Evolutionary conservation across 2,329 filamentous ascomycete genomes (phyloP), one percentile per base, ranked within the genome.

Genomic region (Curvularia sp.): DNA sequence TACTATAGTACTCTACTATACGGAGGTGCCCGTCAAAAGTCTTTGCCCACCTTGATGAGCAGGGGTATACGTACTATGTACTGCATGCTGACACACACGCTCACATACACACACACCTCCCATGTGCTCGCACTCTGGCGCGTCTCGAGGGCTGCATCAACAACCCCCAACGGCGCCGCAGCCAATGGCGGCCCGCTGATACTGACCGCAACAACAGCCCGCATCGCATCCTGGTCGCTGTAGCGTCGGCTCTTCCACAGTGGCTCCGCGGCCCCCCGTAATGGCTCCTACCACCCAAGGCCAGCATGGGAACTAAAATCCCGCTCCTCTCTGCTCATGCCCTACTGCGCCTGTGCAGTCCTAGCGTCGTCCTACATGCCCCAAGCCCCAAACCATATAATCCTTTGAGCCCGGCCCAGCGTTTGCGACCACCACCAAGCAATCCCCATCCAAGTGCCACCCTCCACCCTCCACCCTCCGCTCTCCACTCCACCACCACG

Each of bases 251-350:
- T 57, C 52, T 53, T 46, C 46, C 39, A 60, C 43, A 57, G 42
- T 61, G 64, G 57, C 59, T 64, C 55, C 53, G 55, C 53, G 38
- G 62, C 59, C 57, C 54, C 54, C 64, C 62, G 59, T 68, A 63
- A 68, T 64, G 64, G 59, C 66, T 59, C 28, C 57, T 52, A 59
- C 34, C 38, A 47, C 45, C 38, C 30, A 13, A 15, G 25, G 49
- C 60, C 60, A 56, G 34, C 42, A 48, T 64, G 63, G 57, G 46
- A 65, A 63, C 69, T 66, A 70, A 42, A 65, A 65, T 58, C 59
- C 69, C 63, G 68, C 68, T 60, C 60, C 57, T 12, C 38, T 25
- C 50, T 60, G 51, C 53, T 43, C 39, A 54, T 43, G 25, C 41
- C 47, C 54, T 57, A 45, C 32, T 8, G 28, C 48, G 43, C 46